Conservation (phyloP, 495 filamentous ascomycete genomes). For the Arthonia radiata region DNA sequence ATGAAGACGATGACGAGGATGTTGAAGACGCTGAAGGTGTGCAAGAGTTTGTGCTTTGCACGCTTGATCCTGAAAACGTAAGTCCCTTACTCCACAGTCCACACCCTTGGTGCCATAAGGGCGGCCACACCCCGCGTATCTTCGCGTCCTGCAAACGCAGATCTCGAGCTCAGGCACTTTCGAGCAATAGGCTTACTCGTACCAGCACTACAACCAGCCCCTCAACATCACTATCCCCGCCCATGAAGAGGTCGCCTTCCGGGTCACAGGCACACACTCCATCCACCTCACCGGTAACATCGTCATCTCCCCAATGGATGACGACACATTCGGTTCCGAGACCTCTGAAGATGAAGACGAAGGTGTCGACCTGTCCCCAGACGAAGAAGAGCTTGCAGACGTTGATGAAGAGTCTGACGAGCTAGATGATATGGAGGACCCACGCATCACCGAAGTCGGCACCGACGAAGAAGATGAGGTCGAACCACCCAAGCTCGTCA, state of each 20-base stretch:
- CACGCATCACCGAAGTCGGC: constrained; percentile 65
- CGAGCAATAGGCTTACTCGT: neutral
- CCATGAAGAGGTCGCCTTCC: constrained; percentile 73
- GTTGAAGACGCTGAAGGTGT: constrained; percentile 9
- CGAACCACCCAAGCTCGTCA: constrained; percentile 50
- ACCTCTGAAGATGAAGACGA: constrained; percentile 27
- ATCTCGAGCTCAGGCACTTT: neutral
- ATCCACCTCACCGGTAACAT: constrained; percentile 93
- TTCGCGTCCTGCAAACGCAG: constrained; percentile 6
- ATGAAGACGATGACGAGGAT: constrained; percentile 36
- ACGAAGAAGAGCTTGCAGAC: constrained; percentile 44
- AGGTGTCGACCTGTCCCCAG: constrained; percentile 45
- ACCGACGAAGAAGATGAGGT: constrained; percentile 62
- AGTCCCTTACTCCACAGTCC: constrained; percentile 4
- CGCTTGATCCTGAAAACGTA: constrained; percentile 65
- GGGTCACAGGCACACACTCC: constrained; percentile 67
- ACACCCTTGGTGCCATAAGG: too few species aligned
- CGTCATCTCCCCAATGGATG: constrained; percentile 34
- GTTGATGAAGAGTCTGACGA: constrained; percentile 51
- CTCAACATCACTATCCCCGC: constrained; percentile 74
- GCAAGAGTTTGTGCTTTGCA: constrained; percentile 82
- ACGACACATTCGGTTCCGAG: too few species aligned
- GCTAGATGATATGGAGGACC: constrained; percentile 53
- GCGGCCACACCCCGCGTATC: too few species aligned
- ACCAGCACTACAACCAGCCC: constrained; percentile 78